Conservation (phyloP, 768 basidiomycete genomes). For the Phylloporus sp. region DNA sequence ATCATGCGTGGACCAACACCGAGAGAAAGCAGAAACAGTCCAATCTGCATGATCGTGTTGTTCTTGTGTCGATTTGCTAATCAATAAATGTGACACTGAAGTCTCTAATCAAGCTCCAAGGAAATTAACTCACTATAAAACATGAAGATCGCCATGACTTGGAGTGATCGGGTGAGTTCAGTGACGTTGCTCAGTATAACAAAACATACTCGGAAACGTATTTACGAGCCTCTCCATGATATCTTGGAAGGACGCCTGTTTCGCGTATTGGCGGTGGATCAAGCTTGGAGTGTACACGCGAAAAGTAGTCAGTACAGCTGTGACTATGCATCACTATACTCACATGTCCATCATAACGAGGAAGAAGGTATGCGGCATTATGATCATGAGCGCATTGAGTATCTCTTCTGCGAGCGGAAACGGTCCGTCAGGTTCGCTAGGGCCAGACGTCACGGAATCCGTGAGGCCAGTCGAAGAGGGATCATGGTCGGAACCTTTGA, state of each 20-base stretch:
- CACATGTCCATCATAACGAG: slow-evolving; percentile 85
- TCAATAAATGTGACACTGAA: slow-evolving; percentile 1
- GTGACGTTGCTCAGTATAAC: not conserved
- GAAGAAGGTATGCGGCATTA: slow-evolving; percentile 73
- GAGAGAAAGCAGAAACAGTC: slow-evolving; percentile 57
- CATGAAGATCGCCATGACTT: slow-evolving; percentile 72
- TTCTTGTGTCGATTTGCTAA: slow-evolving; percentile 62
- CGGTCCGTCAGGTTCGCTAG: slow-evolving; percentile 33
- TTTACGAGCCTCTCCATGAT: slow-evolving; percentile 57
- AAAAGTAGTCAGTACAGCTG: not conserved
- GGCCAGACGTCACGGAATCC: not conserved
- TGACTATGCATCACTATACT: slow-evolving; percentile 25
- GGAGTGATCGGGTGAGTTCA: slow-evolving; percentile 1
- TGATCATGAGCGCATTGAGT: slow-evolving; percentile 57
- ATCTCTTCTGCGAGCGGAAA: slow-evolving; percentile 60
- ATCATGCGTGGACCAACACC: slow-evolving; percentile 62
- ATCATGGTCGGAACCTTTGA: slow-evolving; percentile 16
- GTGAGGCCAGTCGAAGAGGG: not conserved
- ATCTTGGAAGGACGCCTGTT: slow-evolving; percentile 45
- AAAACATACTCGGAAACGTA: slow-evolving; percentile 67
- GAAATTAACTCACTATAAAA: slow-evolving; percentile 25
- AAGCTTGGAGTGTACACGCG: slow-evolving; percentile 42
- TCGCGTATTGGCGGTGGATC: slow-evolving; percentile 75
- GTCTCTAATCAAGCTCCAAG: not conserved
- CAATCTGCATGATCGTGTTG: slow-evolving; percentile 47